Base-by-base conservation (phyloP, 805 yeast genomes). In the Deakozyma indianensis region DNA sequence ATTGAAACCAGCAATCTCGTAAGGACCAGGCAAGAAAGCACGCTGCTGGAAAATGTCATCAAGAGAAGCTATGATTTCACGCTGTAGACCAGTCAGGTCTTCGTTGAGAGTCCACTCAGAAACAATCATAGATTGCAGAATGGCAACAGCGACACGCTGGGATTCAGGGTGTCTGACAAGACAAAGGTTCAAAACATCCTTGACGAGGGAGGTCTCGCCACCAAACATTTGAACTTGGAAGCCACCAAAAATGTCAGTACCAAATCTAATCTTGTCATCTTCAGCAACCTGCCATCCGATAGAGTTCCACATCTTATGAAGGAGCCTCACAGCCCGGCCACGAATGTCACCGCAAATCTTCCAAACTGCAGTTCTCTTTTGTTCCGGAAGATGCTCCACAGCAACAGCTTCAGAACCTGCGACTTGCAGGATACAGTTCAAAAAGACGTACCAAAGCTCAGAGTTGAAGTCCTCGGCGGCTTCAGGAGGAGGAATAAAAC, bases 41-140 rank as follows among this genome's bases (percentile, higher is more conserved):
- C 74, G 68, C 40, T 74, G 65, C 54, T 71, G 73, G 69, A 75
- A 83, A 42, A 80, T 68, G 24, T 75, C 80, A 55, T 81, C 79
- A 46, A 83, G 62, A 0, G 84, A 82, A 41, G 74, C 56, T 38
- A 80, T 68, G 53, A 80, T 71, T 52, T 77, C 85, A 49, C 69
- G 72, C 55, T 78, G 85, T 45, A 82, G 66, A 42, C 75, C 82
- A 48, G 72, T 62, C 32, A 80, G 62, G 43, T 71, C 69, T 48
- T 75, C 82, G 54, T 74, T 75, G 44, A 73, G 65, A 41, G 74
- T 63, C 63, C 78, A 71, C 59, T 82, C 88, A 4, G 80, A 68
- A n/a, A 80, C 75, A 55, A 81, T 68, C 46, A 80, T 70, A 1
- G 83, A 69, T 86, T 88, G 83, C 38, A 85, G 58, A 20, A 84